These are phyloP conservation scores for Metarhizium guizhouense DNA, from an alignment of 2,329 filamentous ascomycete genomes.

Conservation along the genomic window DNA sequence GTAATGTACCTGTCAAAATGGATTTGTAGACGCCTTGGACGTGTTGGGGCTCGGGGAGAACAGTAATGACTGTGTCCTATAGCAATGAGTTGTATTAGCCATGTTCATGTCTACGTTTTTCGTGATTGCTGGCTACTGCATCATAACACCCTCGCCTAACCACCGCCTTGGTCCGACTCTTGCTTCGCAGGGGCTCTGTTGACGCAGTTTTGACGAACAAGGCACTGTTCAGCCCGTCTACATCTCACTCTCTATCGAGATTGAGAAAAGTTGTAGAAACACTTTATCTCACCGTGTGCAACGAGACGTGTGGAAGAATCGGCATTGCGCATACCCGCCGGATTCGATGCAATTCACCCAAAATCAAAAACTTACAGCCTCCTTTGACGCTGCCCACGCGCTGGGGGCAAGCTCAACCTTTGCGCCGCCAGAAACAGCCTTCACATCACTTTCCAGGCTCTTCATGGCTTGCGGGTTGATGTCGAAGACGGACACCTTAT, in stretches of 20 bases:
- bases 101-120: neutral
- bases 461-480: constrained; percentile 42
- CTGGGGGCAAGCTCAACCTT: constrained; percentile 34
- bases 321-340: no score
- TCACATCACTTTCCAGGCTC: constrained; percentile 39
- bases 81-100: neutral
- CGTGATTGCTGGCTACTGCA: neutral
- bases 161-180: no score
- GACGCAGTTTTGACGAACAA: no score
- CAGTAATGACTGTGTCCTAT: constrained; percentile 79
- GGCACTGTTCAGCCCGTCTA: no score
- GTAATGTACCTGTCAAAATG: constrained; percentile 53
- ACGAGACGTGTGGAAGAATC: neutral
- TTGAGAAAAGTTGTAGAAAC: no score
- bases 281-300: neutral
- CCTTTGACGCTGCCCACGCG: constrained; percentile 38
- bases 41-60: constrained; percentile 80
- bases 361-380: constrained; percentile 38
- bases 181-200: no score
- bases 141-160: no score
- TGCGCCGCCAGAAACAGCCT: constrained; percentile 34
- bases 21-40: constrained; percentile 74
- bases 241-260: no score
- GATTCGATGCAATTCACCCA: neutral
- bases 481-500: constrained; percentile 46